Evolutionary conservation across 257 asterid genomes (phyloP).

Genomic region (Asclepias syriaca): DNA sequence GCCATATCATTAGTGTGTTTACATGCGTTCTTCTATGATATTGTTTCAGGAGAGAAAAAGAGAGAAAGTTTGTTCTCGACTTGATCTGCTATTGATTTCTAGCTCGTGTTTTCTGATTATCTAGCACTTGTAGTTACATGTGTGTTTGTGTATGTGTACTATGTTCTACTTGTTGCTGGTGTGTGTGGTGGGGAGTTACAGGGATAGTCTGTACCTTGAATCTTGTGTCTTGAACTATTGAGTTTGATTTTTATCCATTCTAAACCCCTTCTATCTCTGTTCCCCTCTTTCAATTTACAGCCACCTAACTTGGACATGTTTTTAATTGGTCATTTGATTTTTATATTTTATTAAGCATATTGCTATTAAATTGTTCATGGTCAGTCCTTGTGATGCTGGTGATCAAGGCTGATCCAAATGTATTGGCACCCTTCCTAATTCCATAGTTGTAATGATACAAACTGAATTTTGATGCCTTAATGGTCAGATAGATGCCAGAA

Average conservation of each 20-base stretch:
- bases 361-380: background rate
- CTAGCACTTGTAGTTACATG: background rate
- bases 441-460: background rate
- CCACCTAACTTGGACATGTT: background rate
- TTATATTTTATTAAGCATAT: background rate
- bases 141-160: background rate
- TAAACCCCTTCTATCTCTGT: background rate
- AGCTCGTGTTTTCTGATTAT: background rate
- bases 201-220: background rate
- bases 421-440: background rate
- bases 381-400: background rate
- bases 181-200: background rate
- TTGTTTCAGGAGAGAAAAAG: background rate
- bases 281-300: background rate
- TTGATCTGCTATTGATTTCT: background rate
- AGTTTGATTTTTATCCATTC: background rate
- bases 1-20: background rate
- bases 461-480: background rate
- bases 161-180: no score
- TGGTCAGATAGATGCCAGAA: background rate
- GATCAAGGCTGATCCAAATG: background rate
- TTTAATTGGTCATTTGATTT: background rate
- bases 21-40: background rate
- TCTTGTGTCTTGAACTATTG: background rate
- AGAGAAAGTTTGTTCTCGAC: no score